Evolutionary conservation across 257 asterid species (phyloP), one percentile per base, ranked within the genome.

Genomic region (Lithospermum erythrorhizon): DNA sequence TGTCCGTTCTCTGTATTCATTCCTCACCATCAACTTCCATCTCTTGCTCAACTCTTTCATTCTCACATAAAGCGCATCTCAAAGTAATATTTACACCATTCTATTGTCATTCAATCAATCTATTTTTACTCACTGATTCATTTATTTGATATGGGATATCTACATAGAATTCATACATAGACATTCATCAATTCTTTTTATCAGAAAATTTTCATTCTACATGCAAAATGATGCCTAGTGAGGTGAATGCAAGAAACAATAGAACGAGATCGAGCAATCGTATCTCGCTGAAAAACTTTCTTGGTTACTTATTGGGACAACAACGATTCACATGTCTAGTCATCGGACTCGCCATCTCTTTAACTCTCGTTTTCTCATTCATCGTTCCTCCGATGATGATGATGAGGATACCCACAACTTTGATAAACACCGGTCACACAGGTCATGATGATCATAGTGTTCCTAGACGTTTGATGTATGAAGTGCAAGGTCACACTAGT

Each of bases 321-420:
- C 89, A 85, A 6, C 76, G 95, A 67, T 65, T 83, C 20, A 62
- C 67, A 19, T 85, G 85, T 60, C 72, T 87, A 9, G 53, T 84
- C 53, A 53, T 79, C 11, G 96, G 96, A 17, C 60, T 84, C 47
- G 71, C 72, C 35, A 70, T 79, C 27, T 70, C 94, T 10, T 8
- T 6, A 0, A 71, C 69, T 53, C 51, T 69, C 14, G 41, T 75
- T 17, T 76, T 78, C 71, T n/a, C 64, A 24, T 20, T 67, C 2
- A 1, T 62, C 41, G 75, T 81, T n/a, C 63, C 79, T 6, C 13
- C 35, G 22, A 54, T 68, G 9, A 64, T 21, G 25, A 19, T 49
- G 56, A 45, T 14, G 14, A n/a, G n/a, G n/a, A 32, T 61, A 37
- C 37, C 32, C 13, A 57, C 65, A 19, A 21, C 48, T 5, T 35